Evolutionary conservation across 768 basidiomycete species (phyloP), one percentile per base, ranked within the genome.

Genomic region (Vararia minispora): DNA sequence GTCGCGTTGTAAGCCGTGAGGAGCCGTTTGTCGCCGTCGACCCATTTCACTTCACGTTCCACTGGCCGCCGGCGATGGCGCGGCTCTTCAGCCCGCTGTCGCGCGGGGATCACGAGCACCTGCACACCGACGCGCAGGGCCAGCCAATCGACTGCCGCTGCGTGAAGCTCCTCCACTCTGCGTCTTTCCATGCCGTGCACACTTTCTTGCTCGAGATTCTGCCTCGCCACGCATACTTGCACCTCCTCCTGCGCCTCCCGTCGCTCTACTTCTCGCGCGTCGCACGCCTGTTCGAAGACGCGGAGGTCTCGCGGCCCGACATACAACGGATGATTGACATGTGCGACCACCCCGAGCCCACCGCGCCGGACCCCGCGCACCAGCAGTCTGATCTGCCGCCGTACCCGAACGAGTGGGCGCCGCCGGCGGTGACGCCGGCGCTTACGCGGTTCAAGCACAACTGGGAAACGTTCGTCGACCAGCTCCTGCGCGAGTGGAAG

Each of bases 221-320:
- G 12, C 62, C 68, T 0, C 58, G 68, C 17, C 65, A 69, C 45
- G 20, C 57, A 0, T 73, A 72, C 47, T 55, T 70, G 30, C 55
- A 60, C 32, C 29, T 60, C 20, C 70, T 87, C 6, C 65, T 87
- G 13, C 70, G 76, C 12, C 67, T 88, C n/a, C 86, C 85, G 2
- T 71, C 79, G 0, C 63, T 86, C 49, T 88, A 88, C 51, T 88
- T 86, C 56, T 71, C 77, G 3, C 76, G 85, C 3, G 85, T 88
- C 17, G 72, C 80, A 3, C 68, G 73, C 33, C 71, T 87, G 20
- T 86, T 85, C 45, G 71, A 79, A 47, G 81, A 84, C 40, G 83
- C 84, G 2, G 77, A 87, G 38, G 69, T 88, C 35, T 82, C 81
- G 51, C 68, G 67, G 43, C 80, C 76, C 7, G 85, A 88, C 50